Conservation (phyloP, 345 rosid species). For the Acer yangbiense region DNA sequence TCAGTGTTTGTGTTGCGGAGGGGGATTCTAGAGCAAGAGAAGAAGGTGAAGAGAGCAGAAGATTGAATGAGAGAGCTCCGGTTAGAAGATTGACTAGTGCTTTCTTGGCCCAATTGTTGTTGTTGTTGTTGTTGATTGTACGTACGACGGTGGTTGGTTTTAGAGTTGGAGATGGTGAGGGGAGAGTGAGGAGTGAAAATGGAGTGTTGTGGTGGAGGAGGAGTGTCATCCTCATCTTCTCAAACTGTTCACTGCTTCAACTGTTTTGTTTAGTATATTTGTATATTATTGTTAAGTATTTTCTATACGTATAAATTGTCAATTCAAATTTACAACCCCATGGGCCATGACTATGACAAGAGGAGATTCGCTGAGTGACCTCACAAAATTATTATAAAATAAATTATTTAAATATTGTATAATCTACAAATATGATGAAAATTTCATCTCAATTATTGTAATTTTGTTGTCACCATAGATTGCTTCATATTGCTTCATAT, state of each 20-base stretch:
- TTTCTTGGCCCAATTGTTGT: conserved; percentile 34
- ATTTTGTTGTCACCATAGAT: too few relatives aligned
- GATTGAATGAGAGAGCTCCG: conserved; percentile 64
- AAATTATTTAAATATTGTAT: too few relatives aligned
- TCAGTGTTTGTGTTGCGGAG: conserved; percentile 10
- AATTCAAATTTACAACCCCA: too few relatives aligned
- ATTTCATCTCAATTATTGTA: too few relatives aligned
- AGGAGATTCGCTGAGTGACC: too few relatives aligned
- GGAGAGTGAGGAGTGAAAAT: conserved; percentile 28
- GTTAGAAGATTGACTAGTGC: conserved; percentile 40
- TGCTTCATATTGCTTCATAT: too few relatives aligned
- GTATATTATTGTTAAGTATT: too few relatives aligned
- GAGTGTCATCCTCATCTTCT: conserved; percentile 24
- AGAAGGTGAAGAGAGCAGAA: conserved; percentile 57
- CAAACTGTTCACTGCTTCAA: not conserved
- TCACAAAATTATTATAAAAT: too few relatives aligned
- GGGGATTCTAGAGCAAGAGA: conserved; percentile 45
- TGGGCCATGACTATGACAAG: too few relatives aligned
- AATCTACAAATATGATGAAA: too few relatives aligned
- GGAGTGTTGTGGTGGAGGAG: conserved; percentile 41
- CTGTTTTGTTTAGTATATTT: not conserved
- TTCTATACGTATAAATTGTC: too few relatives aligned
- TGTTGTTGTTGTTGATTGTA: not conserved
- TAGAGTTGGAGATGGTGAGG: conserved; percentile 21
- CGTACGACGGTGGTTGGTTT: conserved; percentile 6